These are phyloP conservation scores for Chimonanthus salicifolius DNA, from an alignment of 164 flowering plant species.

Conservation along the genomic window DNA sequence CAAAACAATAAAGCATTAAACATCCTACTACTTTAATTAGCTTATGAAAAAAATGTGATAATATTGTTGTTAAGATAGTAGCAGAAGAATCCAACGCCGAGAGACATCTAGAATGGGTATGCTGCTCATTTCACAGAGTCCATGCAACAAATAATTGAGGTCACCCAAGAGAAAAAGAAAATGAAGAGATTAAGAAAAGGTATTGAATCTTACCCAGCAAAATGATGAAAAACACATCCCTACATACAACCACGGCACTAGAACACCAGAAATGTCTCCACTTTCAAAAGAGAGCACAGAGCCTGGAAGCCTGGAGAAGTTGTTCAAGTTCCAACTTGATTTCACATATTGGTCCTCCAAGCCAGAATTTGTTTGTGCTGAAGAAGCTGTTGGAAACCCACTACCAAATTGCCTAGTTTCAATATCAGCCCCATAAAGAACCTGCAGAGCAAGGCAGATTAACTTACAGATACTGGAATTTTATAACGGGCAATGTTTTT, in stretches of 20 bases:
- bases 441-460: constrained; percentile 31
- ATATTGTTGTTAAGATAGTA: too few relatives aligned
- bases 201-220: constrained; percentile 32
- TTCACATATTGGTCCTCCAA: constrained; percentile 20
- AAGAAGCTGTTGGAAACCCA: constrained; percentile 47
- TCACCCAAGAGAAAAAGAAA: too few relatives aligned
- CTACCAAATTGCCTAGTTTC: constrained; percentile 46
- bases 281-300: constrained; percentile 75
- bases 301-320: constrained; percentile 49
- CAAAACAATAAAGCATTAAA: too few relatives aligned
- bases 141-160: too few relatives aligned
- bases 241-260: constrained; percentile 51
- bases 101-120: too few relatives aligned
- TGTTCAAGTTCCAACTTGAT: constrained; percentile 79
- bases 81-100: too few relatives aligned
- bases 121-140: too few relatives aligned
- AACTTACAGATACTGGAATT: background rate
- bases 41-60: too few relatives aligned
- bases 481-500: too few relatives aligned
- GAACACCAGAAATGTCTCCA: constrained; percentile 31
- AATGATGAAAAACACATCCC: constrained; percentile 91
- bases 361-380: constrained; percentile 5
- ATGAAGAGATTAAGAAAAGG: background rate
- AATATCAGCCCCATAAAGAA: constrained; percentile 53
- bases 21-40: too few relatives aligned